phyloP scores from a whole-genome alignment of 2,329 filamentous ascomycete species.

The Pseudogymnoascus sp. region DNA sequence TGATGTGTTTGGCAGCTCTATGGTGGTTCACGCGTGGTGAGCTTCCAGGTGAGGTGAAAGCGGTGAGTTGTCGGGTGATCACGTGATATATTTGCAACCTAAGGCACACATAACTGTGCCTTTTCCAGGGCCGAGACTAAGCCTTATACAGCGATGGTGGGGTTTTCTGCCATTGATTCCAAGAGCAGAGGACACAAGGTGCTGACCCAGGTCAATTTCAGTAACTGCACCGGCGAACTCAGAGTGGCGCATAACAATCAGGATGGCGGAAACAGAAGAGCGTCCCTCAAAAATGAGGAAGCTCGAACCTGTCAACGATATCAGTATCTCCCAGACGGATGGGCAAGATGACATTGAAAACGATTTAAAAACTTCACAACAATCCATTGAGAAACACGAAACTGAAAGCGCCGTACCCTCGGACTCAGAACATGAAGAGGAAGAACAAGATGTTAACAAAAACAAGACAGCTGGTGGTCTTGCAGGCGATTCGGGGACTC shows the following conservation, averaged over 20 bases:
- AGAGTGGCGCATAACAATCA: neutral
- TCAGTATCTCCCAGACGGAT: neutral
- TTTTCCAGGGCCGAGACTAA: neutral
- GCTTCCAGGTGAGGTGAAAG: conserved; percentile 7
- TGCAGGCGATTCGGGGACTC: neutral
- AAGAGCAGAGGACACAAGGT: neutral
- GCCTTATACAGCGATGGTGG: neutral
- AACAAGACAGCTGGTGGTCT: neutral
- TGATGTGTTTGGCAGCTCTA: conserved; percentile 33
- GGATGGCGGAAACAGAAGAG: conserved; percentile 28
- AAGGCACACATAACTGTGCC: conserved; percentile 5
- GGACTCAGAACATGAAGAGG: conserved; percentile 1
- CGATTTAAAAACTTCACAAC: neutral
- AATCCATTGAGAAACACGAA: neutral
- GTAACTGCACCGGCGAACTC: neutral
- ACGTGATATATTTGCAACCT: neutral
- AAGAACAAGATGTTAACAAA: conserved; percentile 2
- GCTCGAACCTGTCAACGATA: conserved; percentile 17
- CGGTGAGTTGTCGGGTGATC: neutral
- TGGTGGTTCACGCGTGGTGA: neutral
- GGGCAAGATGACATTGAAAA: neutral
- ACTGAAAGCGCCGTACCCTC: neutral
- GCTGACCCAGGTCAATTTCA: neutral
- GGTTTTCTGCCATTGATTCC: conserved; percentile 10
- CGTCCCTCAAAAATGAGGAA: conserved; percentile 29